A percentile compares a stretch with the other conserved stretches of the same genome.
phyloP scores from a whole-genome alignment of 2,329 filamentous ascomycete genomes.

The Claviceps africana region DNA sequence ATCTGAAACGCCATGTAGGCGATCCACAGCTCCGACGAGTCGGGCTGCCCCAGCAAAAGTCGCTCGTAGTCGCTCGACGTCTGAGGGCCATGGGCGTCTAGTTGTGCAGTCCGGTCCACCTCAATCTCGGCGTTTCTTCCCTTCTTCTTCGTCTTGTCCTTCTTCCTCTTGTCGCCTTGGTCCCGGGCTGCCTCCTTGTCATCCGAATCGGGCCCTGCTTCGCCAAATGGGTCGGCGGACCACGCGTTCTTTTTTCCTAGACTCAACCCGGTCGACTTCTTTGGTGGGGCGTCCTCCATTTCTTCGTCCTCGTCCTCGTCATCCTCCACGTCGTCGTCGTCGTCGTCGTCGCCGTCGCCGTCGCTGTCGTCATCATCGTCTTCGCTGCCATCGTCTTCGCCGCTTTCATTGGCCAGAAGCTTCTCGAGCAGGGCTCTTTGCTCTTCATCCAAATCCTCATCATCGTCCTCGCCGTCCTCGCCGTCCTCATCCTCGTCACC shows the following conservation, averaged over 20 bases:
- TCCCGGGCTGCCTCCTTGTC: conserved; percentile 16
- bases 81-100: conserved; percentile 78
- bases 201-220: conserved; percentile 38
- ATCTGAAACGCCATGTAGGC: conserved; percentile 99
- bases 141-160: conserved; percentile 46
- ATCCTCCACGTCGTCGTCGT: conserved; percentile 17
- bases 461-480: conserved; percentile 25
- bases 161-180: conserved; percentile 14
- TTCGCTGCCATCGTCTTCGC: conserved; percentile 26
- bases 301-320: conserved; percentile 28
- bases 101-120: conserved; percentile 79
- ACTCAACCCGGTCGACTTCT: conserved; percentile 20
- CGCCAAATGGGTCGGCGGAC: conserved; percentile 56
- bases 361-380: conserved; percentile 26
- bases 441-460: conserved; percentile 30
- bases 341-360: conserved; percentile 21
- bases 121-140: conserved; percentile 63
- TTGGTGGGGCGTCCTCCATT: conserved; percentile 26
- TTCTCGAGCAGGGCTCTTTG: conserved; percentile 20
- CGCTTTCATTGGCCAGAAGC: conserved; percentile 33
- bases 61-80: conserved; percentile 88
- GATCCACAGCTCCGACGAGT: conserved; percentile 89
- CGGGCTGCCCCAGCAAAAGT: conserved; percentile 77
- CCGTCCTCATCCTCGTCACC: conserved; percentile 35
- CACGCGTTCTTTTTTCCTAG: conserved; percentile 75